These are phyloP conservation scores for Phaeodactylum tricornutum DNA, from an alignment of 108 stramenopile species.

Conservation along the genomic window DNA sequence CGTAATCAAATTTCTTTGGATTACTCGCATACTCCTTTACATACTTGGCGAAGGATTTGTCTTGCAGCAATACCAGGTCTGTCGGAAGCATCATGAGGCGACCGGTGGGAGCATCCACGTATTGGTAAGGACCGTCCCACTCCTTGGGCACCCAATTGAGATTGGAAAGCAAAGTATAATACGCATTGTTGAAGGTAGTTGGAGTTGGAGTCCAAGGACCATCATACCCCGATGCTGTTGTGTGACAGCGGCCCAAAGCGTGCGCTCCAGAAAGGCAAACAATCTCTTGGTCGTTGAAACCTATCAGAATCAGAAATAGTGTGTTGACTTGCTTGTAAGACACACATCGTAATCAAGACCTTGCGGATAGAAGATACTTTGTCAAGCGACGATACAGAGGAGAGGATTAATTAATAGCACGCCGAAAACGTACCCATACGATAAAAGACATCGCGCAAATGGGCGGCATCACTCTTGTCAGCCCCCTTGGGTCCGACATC, in stretches of 20 bases:
- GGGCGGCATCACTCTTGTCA: slow-evolving; percentile 50
- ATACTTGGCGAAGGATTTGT: slow-evolving; percentile 60
- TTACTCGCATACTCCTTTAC: slow-evolving; percentile 67
- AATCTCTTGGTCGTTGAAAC: slow-evolving; percentile 78
- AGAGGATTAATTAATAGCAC: too few species aligned
- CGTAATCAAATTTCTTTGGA: slow-evolving; percentile 43
- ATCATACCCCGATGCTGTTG: slow-evolving; percentile 61
- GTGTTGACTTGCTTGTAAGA: too few species aligned
- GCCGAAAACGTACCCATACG: too few species aligned
- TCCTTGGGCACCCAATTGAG: slow-evolving; percentile 51
- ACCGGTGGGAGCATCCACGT: slow-evolving; percentile 40
- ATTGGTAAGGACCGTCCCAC: slow-evolving; percentile 68
- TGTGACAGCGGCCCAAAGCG: slow-evolving; percentile 84
- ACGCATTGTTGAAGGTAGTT: slow-evolving; percentile 63
- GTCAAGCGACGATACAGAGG: too few species aligned
- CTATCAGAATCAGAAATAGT: too few species aligned
- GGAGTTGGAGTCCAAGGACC: slow-evolving; percentile 82
- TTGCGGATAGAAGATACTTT: too few species aligned
- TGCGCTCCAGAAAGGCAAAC: slow-evolving; percentile 87
- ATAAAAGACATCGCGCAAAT: slow-evolving; percentile 71
- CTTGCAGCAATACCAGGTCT: slow-evolving; percentile 65
- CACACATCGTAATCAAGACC: too few species aligned
- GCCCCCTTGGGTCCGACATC: slow-evolving; percentile 50
- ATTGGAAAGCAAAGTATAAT: slow-evolving; percentile 50
- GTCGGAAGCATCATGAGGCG: slow-evolving; percentile 80